Conservation (phyloP, 177 flowering plant genomes). For the Vitis hybrid region DNA sequence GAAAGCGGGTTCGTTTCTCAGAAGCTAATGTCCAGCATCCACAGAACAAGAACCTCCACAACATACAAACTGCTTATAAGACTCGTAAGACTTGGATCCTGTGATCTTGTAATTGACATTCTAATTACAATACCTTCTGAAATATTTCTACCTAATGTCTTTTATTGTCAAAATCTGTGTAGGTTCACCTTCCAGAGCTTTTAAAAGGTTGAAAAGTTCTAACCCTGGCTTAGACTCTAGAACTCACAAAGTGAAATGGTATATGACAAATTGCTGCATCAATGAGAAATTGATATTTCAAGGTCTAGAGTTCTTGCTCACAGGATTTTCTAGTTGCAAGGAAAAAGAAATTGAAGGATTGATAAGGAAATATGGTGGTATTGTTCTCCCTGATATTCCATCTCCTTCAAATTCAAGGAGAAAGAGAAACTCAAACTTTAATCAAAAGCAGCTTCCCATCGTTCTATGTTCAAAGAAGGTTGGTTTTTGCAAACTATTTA, state of each 20-base stretch:
- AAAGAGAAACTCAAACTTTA: conserved; percentile 29
- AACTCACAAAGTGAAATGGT: conserved; percentile 28
- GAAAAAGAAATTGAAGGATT: conserved; percentile 56
- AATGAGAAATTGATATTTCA: conserved; percentile 46
- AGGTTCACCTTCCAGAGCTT: conserved; percentile 40
- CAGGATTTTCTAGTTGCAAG: conserved; percentile 61
- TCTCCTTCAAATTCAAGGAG: conserved; percentile 38
- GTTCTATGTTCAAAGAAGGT: conserved; percentile 72
- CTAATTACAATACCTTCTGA: not conserved
- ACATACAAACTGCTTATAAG: conserved; percentile 18
- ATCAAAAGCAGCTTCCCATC: conserved; percentile 48
- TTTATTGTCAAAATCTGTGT: conserved; percentile 11
- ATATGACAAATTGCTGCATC: conserved; percentile 9
- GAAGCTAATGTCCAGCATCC: conserved; percentile 34
- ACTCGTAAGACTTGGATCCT: conserved; percentile 32
- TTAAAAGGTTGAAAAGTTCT: conserved; percentile 33
- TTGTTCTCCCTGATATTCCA: conserved; percentile 66
- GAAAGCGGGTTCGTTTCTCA: conserved; percentile 64
- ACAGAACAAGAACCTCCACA: conserved; percentile 20
- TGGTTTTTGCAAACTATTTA: conserved; percentile 14
- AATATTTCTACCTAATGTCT: not conserved
- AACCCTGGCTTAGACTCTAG: conserved; percentile 16
- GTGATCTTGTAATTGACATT: not conserved
- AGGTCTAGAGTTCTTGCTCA: conserved; percentile 72
- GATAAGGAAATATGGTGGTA: conserved; percentile 71